Evolutionary conservation across 2,329 filamentous ascomycete species (phyloP).

Genomic region (Fusarium udum): DNA sequence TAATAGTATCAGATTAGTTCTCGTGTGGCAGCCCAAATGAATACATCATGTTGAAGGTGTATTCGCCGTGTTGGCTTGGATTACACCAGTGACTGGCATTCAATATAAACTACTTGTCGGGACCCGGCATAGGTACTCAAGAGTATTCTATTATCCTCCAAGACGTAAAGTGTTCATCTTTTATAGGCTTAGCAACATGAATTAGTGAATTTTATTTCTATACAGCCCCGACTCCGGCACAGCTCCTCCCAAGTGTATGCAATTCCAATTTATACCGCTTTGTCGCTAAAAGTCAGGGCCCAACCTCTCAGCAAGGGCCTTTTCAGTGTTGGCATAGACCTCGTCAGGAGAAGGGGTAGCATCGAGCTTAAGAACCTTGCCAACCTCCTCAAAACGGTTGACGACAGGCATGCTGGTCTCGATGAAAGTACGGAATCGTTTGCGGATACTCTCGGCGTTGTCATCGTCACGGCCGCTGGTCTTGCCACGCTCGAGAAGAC

Average conservation of each 20-base stretch:
- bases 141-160: slow-evolving; percentile 15
- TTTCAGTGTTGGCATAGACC: slow-evolving; percentile 65
- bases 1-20: not conserved
- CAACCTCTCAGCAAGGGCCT: slow-evolving; percentile 59
- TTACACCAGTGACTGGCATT: not conserved
- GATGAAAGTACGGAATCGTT: slow-evolving; percentile 92
- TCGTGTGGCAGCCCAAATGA: not conserved
- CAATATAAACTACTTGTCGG: not conserved
- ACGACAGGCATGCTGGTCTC: slow-evolving; percentile 99
- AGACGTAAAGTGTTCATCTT: not conserved
- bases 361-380: slow-evolving; percentile 81
- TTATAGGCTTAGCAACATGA: slow-evolving; percentile 19
- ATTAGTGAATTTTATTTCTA: slow-evolving; percentile 24
- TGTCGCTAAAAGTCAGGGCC: slow-evolving; percentile 49
- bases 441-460: slow-evolving; percentile 94
- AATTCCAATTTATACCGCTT: slow-evolving; percentile 7
- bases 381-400: slow-evolving; percentile 79
- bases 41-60: not conserved
- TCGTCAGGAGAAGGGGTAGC: slow-evolving; percentile 74
- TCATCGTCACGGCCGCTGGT: slow-evolving; percentile 92
- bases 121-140: not conserved
- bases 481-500: slow-evolving; percentile 88
- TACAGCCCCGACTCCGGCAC: slow-evolving; percentile 20
- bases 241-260: slow-evolving; percentile 22
- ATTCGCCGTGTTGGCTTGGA: not conserved